Conservation (phyloP, 345 rosid genomes). For the Pistacia integerrima region DNA sequence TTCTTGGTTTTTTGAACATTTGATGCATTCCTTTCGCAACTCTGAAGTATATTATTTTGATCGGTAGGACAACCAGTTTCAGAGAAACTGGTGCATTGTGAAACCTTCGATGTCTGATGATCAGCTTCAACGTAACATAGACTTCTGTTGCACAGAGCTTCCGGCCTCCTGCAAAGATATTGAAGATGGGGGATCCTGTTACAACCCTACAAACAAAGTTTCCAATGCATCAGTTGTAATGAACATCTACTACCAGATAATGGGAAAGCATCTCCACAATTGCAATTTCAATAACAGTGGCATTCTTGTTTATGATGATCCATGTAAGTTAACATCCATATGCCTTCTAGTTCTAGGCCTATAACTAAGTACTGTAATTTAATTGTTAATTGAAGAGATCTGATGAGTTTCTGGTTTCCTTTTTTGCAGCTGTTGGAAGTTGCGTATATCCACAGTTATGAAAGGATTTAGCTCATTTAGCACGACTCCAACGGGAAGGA, state of each 20-base stretch:
- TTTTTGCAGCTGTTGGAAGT: slow-evolving; percentile 2
- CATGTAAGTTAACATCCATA: not conserved
- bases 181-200: slow-evolving; percentile 3
- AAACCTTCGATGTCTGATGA: not conserved
- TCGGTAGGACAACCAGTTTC: not conserved
- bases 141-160: not conserved
- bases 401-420: not conserved
- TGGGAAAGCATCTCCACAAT: not conserved
- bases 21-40: too few relatives aligned
- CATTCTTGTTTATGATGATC: not conserved
- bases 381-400: not conserved
- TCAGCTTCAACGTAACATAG: not conserved
- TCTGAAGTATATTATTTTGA: not conserved
- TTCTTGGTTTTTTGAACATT: not conserved
- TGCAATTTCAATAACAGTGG: slow-evolving; percentile 6
- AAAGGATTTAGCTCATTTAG: not conserved
- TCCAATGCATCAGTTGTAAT: slow-evolving; percentile 10
- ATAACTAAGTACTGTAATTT: too few relatives aligned
- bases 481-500: not conserved
- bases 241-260: not conserved
- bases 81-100: slow-evolving; percentile 15
- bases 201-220: slow-evolving; percentile 11
- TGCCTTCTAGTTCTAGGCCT: too few relatives aligned
- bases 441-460: slow-evolving; percentile 3
- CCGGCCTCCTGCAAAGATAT: not conserved